A percentile compares a stretch with the other conserved stretches of the same genome.
phyloP scores from a whole-genome alignment of 345 rosid species.

The Citrus inodora region DNA sequence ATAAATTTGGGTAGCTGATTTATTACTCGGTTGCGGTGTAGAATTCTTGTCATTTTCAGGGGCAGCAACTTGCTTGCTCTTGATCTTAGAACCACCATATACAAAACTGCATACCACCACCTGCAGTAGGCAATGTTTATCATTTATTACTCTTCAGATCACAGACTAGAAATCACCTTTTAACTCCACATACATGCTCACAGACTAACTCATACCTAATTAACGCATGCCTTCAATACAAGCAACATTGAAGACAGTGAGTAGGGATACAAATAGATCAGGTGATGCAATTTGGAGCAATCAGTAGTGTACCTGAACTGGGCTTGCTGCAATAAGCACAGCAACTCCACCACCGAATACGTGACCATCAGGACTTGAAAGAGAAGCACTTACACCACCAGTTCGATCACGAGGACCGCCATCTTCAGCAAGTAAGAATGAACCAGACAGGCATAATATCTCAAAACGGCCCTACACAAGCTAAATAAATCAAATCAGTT shows the following conservation, averaged over 20 bases:
- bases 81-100: slow-evolving; percentile 57
- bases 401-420: slow-evolving; percentile 73
- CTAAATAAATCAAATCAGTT: slow-evolving; percentile 28
- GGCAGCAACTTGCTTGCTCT: slow-evolving; percentile 47
- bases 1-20: slow-evolving; percentile 29
- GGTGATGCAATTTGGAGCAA: background rate
- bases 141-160: slow-evolving; percentile 6
- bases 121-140: slow-evolving; percentile 38
- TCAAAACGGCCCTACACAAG: slow-evolving; percentile 78
- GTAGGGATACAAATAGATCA: background rate
- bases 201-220: background rate
- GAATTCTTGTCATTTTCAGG: slow-evolving; percentile 43
- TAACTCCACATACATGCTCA: background rate
- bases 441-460: slow-evolving; percentile 94
- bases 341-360: slow-evolving; percentile 90
- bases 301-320: slow-evolving; percentile 62
- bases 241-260: background rate
- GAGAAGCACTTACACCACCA: slow-evolving; percentile 92
- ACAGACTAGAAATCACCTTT: background rate
- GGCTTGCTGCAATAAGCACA: slow-evolving; percentile 74
- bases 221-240: background rate
- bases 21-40: slow-evolving; percentile 27
- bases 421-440: slow-evolving; percentile 84
- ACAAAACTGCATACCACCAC: slow-evolving; percentile 92
- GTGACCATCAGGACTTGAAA: slow-evolving; percentile 87